A percentile compares a stretch with the other conserved stretches of the same genome.
Conservation (phyloP, 345 rosid genomes). For the Melaleuca alternifolia region DNA sequence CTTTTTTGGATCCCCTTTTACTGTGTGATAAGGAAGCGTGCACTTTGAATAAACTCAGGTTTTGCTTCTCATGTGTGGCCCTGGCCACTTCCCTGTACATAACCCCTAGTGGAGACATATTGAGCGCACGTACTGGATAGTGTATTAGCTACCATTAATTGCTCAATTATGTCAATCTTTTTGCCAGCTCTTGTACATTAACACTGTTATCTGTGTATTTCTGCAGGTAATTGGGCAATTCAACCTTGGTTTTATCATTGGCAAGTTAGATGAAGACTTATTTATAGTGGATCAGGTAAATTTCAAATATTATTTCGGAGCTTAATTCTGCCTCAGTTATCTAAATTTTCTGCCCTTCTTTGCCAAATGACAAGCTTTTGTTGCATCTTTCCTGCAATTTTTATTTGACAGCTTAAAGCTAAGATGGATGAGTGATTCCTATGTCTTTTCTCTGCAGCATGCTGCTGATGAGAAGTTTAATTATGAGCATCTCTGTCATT, state of each 20-base stretch:
- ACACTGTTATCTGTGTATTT: not conserved
- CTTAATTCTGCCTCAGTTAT: not conserved
- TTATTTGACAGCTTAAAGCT: not conserved
- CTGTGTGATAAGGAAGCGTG: not conserved
- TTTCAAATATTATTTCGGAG: slow-evolving; percentile 3
- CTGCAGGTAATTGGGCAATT: slow-evolving; percentile 90
- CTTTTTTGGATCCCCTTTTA: not conserved
- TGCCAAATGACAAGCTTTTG: not conserved
- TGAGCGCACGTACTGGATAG: not conserved
- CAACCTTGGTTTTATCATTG: slow-evolving; percentile 95
- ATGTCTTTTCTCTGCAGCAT: slow-evolving; percentile 48
- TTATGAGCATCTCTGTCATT: slow-evolving; percentile 72
- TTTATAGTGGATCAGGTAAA: slow-evolving; percentile 97
- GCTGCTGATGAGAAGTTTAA: slow-evolving; percentile 99
- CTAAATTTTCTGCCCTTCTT: not conserved
- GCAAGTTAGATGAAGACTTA: slow-evolving; percentile 77
- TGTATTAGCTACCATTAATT: not conserved
- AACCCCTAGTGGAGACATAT: not conserved
- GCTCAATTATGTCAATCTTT: not conserved
- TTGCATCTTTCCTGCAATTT: not conserved
- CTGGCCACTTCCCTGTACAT: not conserved
- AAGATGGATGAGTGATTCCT: slow-evolving; percentile 1
- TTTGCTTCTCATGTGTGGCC: not conserved
- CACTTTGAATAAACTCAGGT: not conserved
- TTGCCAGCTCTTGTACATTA: not conserved